Evolutionary conservation across 305 asterid genomes (phyloP), one percentile per base, ranked within the genome.

Genomic region (Coffea humblotiana): DNA sequence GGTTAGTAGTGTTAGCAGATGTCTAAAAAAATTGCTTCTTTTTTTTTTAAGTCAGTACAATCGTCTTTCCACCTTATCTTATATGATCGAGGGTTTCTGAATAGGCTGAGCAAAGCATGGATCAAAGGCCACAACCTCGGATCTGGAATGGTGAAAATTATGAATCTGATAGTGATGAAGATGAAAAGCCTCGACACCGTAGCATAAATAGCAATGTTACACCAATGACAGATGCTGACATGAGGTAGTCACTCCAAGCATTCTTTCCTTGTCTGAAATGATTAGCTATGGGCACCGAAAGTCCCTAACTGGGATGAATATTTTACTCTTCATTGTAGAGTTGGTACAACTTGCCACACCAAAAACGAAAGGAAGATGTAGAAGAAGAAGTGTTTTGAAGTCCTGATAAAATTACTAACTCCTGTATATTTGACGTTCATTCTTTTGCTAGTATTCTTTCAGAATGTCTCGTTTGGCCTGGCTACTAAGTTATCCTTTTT

Each of bases 121-220:
- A 92, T 63, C 81, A 75, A 79, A 89, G 92, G 77, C 92, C 91
- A n/a, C 90, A 90, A 83, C 97, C 91, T 11, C 88, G 92, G 78
- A 89, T 94, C 78, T 94, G 98, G 98, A 88, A 84, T 74, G 96
- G 96, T 64, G 90, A 87, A 18, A 86, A 72, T 67, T 87, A 87
- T 78, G 92, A 85, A 74, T 92, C 95, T 58, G 95, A 89, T 73
- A 85, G 70, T 67, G 89, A 90, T 64, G 89, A 85, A 79, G 85
- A 86, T 78, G 90, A 78, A 78, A 87, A 82, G 78, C 83, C 83
- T 76, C 51, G 14, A 65, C 71, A 54, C 27, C 84, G 88, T 79
- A 89, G 89, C 76, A 49, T 86, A 84, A 79, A 78, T 47, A 81
- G 82, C 8, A 87, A 82, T 70, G 67, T 77, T 37, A 67, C 63